Percentiles rank a stretch among this genome's conserved stretches.
These are phyloP conservation scores for Cladosporium sp. DNA, from an alignment of 2,329 filamentous ascomycete genomes.

Conservation along the genomic window DNA sequence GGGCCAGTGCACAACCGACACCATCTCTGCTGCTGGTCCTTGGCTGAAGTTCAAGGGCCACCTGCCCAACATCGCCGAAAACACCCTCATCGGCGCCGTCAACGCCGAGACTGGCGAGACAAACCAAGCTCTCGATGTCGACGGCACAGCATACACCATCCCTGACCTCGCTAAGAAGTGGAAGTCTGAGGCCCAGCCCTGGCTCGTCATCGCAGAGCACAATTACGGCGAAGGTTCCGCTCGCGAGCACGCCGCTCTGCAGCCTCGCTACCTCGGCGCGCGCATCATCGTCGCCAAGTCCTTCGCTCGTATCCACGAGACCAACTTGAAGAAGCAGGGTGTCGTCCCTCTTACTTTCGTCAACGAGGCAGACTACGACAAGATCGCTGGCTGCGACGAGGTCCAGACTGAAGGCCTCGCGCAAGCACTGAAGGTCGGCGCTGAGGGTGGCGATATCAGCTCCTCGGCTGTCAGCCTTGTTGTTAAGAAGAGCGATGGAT, in stretches of 20 bases:
- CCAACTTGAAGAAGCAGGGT: slow-evolving; percentile 95
- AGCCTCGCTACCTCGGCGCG: slow-evolving; percentile 85
- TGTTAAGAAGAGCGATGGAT: slow-evolving; percentile 48
- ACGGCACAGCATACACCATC: slow-evolving; percentile 66
- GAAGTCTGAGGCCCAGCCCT: slow-evolving; percentile 70
- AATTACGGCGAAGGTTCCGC: slow-evolving; percentile 94
- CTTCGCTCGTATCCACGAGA: slow-evolving; percentile 91
- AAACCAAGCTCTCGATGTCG: slow-evolving; percentile 84
- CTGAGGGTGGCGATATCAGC: slow-evolving; percentile 58
- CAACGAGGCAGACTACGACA: slow-evolving; percentile 82
- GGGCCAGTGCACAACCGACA: slow-evolving; percentile 98
- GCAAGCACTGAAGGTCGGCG: slow-evolving; percentile 72
- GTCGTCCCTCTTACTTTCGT: slow-evolving; percentile 90
- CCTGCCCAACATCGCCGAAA: slow-evolving; percentile 93
- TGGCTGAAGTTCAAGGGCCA: slow-evolving; percentile 99
- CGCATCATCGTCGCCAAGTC: slow-evolving; percentile 79
- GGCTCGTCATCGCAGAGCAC: slow-evolving; percentile 95
- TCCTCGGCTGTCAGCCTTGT: slow-evolving; percentile 55
- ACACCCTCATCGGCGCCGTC: slow-evolving; percentile 92
- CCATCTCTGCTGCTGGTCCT: slow-evolving; percentile 91
- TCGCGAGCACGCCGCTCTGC: slow-evolving; percentile 82
- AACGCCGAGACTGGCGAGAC: slow-evolving; percentile 91
- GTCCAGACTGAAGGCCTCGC: slow-evolving; percentile 79
- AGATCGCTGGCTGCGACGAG: slow-evolving; percentile 75
- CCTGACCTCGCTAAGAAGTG: slow-evolving; percentile 82